These are phyloP conservation scores for Kalanchoe fedtschenkoi DNA, from an alignment of 164 flowering plant species.

Conservation along the genomic window DNA sequence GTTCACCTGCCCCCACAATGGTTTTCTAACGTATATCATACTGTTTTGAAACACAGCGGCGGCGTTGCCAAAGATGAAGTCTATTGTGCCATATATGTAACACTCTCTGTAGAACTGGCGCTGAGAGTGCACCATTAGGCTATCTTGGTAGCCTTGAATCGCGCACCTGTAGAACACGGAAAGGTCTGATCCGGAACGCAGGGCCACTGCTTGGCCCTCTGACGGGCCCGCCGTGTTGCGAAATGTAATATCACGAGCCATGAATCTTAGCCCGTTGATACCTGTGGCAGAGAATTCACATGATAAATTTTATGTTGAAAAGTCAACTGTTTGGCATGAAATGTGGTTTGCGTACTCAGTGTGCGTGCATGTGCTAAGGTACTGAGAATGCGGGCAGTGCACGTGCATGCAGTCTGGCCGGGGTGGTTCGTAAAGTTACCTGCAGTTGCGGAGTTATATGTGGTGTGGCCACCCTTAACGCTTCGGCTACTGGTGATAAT, in stretches of 20 bases:
- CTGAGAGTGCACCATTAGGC: conserved; percentile 33
- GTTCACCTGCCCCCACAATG: conserved; percentile 39
- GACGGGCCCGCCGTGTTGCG: conserved; percentile 31
- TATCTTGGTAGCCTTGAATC: conserved; percentile 41
- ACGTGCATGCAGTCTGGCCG: no score
- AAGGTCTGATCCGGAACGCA: conserved; percentile 36
- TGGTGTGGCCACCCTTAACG: conserved; percentile 34
- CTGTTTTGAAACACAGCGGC: conserved; percentile 44
- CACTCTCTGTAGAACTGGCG: conserved; percentile 35
- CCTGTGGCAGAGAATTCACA: conserved; percentile 12
- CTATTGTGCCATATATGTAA: conserved; percentile 38
- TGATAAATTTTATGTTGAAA: not conserved
- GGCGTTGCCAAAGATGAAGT: conserved; percentile 45
- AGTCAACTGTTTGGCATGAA: not conserved
- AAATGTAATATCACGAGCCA: conserved; percentile 31
- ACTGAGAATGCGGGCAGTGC: not conserved
- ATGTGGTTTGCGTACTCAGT: not conserved
- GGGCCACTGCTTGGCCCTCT: conserved; percentile 38
- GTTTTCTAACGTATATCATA: conserved; percentile 28
- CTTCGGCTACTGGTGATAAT: conserved; percentile 34
- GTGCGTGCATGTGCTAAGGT: conserved; percentile 1
- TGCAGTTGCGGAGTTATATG: conserved; percentile 46
- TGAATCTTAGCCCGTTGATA: conserved; percentile 25
- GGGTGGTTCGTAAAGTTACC: no score
- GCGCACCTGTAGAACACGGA: conserved; percentile 31